Base-by-base conservation (phyloP, 2,329 filamentous ascomycete species). In the Monilinia aucupariae region DNA sequence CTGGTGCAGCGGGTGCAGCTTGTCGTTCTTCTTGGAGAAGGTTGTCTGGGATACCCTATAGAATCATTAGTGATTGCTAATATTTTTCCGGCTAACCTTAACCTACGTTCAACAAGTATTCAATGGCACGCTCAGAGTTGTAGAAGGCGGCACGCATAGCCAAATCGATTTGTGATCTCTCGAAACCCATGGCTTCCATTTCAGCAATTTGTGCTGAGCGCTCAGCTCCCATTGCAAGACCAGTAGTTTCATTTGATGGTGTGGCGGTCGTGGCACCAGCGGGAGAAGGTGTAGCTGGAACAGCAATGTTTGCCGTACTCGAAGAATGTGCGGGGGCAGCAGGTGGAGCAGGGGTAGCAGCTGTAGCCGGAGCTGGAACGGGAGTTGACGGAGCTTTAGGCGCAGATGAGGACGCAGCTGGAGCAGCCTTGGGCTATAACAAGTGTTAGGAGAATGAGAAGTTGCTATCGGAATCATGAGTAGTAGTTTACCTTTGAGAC, bases 151-250 rank as follows among this genome's bases (percentile, higher is more conserved):
- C 94, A 73, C 93, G 90, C 88, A 99, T 94, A 59, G 94, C 94
- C 54, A 89, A 85, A 71, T 97, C 92, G 69, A 97, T 96, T 74
- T 96, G 89, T 59, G 85, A 80, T 73, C 92, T 85, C 72, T 90
- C 85, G 70, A 99, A 99, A 10, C 94, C 94, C 94, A 99, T 99
- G 68, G 88, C 89, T 78, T 96, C 92, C 92, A 99, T 96, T 74
- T 92, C 91, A 55, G 88, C 83, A 72, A 97, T 88, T 45, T 91
- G 92, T 69, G 87, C 86, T 67, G 90, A 85, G 69, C 92, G 87
- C 76, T 93, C 89, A 66, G 87, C 81, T 60, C 94, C 94, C 79
- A 96, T 88, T 25, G 92, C 86, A 74, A 97, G 83, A n/a, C 90
- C 86, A 37, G 89, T 93, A 30, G 90, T 85, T 70, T 92, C 87